Evolutionary conservation across 306 rosid genomes (phyloP).

Genomic region (Lotus japonicus): DNA sequence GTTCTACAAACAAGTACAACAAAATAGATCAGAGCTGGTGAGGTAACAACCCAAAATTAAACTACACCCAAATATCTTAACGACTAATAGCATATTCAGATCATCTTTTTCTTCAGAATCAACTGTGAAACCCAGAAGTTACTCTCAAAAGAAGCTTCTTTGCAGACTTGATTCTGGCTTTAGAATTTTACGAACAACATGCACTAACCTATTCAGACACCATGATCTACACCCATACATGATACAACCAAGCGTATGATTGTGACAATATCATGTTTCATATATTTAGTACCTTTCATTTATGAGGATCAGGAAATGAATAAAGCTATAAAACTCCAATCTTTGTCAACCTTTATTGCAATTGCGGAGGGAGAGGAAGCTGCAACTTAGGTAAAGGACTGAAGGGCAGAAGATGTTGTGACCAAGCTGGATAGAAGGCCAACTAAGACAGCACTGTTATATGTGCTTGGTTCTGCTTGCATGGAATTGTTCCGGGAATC

Average conservation of each 20-base stretch:
- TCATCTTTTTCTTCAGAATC: too few species aligned
- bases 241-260: constrained; percentile 2
- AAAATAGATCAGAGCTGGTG: constrained; percentile 14
- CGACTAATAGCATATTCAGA: background rate
- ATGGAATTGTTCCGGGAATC: constrained; percentile 76
- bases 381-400: constrained; percentile 47
- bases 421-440: constrained; percentile 91
- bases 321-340: constrained; percentile 9
- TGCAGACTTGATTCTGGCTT: too few species aligned
- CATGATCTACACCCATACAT: constrained; percentile 2
- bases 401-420: constrained; percentile 73
- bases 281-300: background rate
- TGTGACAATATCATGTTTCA: background rate
- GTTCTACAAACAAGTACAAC: constrained; percentile 14
- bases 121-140: too few species aligned
- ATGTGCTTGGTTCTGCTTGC: constrained; percentile 94
- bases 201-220: constrained; percentile 12
- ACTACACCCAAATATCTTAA: constrained; percentile 12
- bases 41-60: constrained; percentile 19
- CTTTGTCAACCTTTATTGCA: background rate
- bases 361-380: background rate
- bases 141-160: too few species aligned
- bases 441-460: constrained; percentile 77
- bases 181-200: too few species aligned
- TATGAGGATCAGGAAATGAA: constrained; percentile 24